Base-by-base conservation (phyloP, 805 yeast species). In the Candida chilensis region DNA sequence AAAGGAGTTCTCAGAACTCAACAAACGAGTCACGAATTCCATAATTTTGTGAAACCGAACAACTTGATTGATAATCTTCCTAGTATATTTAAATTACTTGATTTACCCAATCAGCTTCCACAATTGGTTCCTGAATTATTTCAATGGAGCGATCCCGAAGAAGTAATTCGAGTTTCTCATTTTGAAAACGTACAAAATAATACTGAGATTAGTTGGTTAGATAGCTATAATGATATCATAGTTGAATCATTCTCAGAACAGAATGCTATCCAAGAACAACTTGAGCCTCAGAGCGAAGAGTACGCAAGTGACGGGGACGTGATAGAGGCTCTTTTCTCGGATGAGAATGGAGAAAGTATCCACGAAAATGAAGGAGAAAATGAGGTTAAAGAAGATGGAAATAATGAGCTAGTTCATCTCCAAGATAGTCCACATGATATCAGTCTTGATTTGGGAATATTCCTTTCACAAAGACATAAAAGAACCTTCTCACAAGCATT, bases 31-130 rank as follows among this genome's bases (percentile, higher is more conserved):
- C 33, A 41, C 1, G 33, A 30, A 11, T 27, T 41, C 16, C 34
- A 39, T 0, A 37, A 33, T 3, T 50, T 54, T 24, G 20, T 53
- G 1, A 35, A 45, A 5, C 33, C 44, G 10, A 36, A 47, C 6
- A 27, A 36, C 10, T 39, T 48, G 27, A 33, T 55, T 6, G 36
- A 44, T 1, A 28, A 33, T 1, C 41, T 54, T 4, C 52, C 47
- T 10, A 53, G 59, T 2, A 42, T 60, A 1, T 60, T 57, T 33
- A 53, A 56, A 12, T 7, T 8, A 6, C 11, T 22, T 22, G 25
- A 22, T n/a, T n/a, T n/a, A n/a, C n/a, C n/a, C n/a, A n/a, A n/a
- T n/a, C n/a, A n/a, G n/a, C n/a, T n/a, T n/a, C n/a, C n/a, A n/a
- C n/a, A n/a, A n/a, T 24, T 48, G 1, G 22, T 54, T 1, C 9